Evolutionary conservation across 345 rosid species (phyloP).

Genomic region (Eucalyptus virginea): DNA sequence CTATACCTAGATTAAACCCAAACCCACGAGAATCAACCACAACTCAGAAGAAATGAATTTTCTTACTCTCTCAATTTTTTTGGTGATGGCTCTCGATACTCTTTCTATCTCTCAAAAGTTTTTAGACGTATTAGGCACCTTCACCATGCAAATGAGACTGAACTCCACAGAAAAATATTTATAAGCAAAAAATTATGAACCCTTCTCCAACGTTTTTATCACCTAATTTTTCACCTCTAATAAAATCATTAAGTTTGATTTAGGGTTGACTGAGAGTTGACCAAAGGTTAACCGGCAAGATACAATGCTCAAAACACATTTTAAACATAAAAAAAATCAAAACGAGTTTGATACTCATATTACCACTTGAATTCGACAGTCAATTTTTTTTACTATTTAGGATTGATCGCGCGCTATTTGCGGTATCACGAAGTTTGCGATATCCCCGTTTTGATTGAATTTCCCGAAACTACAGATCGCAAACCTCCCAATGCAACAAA

Average conservation of each 20-base stretch:
- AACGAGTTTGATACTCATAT: not conserved
- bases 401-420: not conserved
- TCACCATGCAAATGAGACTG: not conserved
- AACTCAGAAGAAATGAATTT: not conserved
- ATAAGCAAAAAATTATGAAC: not conserved
- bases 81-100: not conserved
- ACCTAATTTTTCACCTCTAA: not conserved
- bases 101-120: not conserved
- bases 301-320: not conserved
- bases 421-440: not conserved
- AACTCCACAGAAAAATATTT: not conserved
- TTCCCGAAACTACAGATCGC: not conserved
- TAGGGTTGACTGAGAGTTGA: not conserved
- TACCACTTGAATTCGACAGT: not conserved
- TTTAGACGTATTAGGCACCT: not conserved
- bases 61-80: not conserved
- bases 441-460: not conserved
- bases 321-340: not conserved
- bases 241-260: not conserved
- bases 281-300: not conserved
- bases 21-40: not conserved
- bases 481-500: not conserved
- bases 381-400: not conserved
- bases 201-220: not conserved
- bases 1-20: not conserved